Base-by-base conservation (phyloP, 1,284 basidiomycete species). In the Sphaerobolus stellatus region DNA sequence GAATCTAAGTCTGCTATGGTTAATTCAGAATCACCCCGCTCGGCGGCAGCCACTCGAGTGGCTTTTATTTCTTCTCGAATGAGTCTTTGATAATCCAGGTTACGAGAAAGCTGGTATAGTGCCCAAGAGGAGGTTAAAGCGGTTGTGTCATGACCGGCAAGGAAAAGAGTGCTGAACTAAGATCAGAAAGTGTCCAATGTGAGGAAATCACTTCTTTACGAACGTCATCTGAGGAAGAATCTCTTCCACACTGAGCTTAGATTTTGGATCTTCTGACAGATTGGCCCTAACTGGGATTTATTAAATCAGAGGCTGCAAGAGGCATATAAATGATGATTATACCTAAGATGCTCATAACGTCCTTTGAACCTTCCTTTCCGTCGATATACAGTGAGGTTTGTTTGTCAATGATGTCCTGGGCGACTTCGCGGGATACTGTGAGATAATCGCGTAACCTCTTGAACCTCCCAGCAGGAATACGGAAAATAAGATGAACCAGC, bases 121-220 rank as follows among this genome's bases (percentile, higher is more conserved):
- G 69, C 66, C 73, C 72, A 80, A 1, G 59, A 54, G 14, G 68
- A 45, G 4, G 41, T 44, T 20, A 20, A 9, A 11, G 79, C 71
- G 0, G 75, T 78, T 1, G 82, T 81, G 58, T 83, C 80, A 54
- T 83, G 77, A 1, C 84, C 79, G 13, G 75, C 72, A 52, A 74
- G 61, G 28, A 79, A 8, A 16, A 48, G n/a, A 9, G 47, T 48
- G 7, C 47, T 48, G 29, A 38, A 27, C 22, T 36, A 56, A 24
- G n/a, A 6, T 6, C 13, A 11, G 13, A 36, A 36, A 36, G 3
- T n/a, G 22, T 40, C 38, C 38, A 14, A 20, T 2, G 18, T 16
- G 8, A 14, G 27, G 5, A 40, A 4, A 5, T 34, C 16, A 50
- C 28, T 11, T 34, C 7, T 16, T 36, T 5, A 7, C 47, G 24